Percentiles rank a stretch among this genome's conserved stretches.
Evolutionary conservation across 1,284 basidiomycete genomes (phyloP).

Genomic region (Sphaerobolus stellatus): DNA sequence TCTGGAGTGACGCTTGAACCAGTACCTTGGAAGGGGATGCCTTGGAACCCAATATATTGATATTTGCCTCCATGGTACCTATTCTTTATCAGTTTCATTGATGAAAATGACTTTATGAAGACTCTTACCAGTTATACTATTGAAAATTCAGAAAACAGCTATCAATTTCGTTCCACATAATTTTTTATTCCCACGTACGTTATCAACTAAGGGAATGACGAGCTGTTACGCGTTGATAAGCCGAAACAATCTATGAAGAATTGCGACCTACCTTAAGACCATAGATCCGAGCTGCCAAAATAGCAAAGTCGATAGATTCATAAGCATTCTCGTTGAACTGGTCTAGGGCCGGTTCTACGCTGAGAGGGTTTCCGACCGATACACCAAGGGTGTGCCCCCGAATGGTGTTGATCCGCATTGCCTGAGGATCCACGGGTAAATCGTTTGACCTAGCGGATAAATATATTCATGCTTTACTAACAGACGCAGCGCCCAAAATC

Average conservation of each 20-base stretch:
- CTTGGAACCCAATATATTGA: conserved; percentile 25
- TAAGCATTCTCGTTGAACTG: conserved; percentile 32
- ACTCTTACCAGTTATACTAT: conserved; percentile 21
- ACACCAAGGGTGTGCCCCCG: conserved; percentile 36
- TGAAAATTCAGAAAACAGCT: not conserved
- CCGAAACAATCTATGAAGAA: not conserved
- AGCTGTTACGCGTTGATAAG: conserved; percentile 15
- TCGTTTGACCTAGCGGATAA: not conserved
- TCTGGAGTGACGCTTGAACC: conserved; percentile 24
- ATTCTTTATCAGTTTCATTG: conserved; percentile 4
- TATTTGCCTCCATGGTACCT: conserved; percentile 27
- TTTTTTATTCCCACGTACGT: conserved; percentile 18
- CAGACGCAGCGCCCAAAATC: conserved; percentile 17
- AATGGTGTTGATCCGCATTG: conserved; percentile 35
- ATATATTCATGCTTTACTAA: conserved; percentile 1
- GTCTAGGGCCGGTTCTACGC: conserved; percentile 31
- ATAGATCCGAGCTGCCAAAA: conserved; percentile 33
- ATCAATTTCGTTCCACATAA: not conserved
- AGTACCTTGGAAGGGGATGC: conserved; percentile 20
- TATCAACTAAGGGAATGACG: conserved; percentile 35
- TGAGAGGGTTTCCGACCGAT: conserved; percentile 31
- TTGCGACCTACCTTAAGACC: conserved; percentile 22
- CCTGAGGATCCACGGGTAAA: conserved; percentile 24
- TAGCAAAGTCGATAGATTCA: conserved; percentile 35
- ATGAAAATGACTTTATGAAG: conserved; percentile 5